These are phyloP conservation scores for Keqinozyma sinolaborantium DNA, from an alignment of 1,139 yeast species.

Conservation along the genomic window DNA sequence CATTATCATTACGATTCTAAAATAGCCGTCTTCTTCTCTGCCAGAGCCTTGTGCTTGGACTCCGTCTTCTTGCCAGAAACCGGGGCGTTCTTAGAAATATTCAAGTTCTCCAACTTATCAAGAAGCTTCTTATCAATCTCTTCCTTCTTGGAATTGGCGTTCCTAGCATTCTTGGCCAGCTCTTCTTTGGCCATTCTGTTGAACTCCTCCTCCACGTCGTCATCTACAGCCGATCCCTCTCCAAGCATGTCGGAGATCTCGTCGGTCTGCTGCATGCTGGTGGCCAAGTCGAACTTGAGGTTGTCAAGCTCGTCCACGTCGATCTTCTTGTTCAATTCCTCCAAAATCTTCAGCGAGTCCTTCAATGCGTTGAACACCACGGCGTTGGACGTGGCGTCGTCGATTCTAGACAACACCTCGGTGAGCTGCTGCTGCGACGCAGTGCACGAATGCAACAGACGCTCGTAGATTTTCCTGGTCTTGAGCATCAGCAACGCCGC, in stretches of 20 bases:
- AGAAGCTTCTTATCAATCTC: slow-evolving; percentile 3
- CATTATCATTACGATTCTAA: no score
- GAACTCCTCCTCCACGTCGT: slow-evolving; percentile 31
- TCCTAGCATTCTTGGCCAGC: neutral
- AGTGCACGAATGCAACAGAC: slow-evolving; percentile 27
- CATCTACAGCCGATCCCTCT: slow-evolving; percentile 9
- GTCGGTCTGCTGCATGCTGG: slow-evolving; percentile 30
- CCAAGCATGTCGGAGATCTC: slow-evolving; percentile 33
- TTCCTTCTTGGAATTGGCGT: slow-evolving; percentile 2
- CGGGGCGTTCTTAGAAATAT: no score
- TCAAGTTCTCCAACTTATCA: slow-evolving; percentile 10
- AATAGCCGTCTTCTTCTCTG: no score
- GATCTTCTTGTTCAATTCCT: slow-evolving; percentile 26
- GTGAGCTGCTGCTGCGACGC: slow-evolving; percentile 33
- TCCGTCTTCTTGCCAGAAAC: neutral
- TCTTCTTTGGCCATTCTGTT: slow-evolving; percentile 8
- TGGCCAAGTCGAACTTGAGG: slow-evolving; percentile 39
- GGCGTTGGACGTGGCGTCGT: slow-evolving; percentile 45
- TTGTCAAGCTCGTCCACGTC: slow-evolving; percentile 28
- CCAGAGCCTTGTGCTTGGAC: neutral
- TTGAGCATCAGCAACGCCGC: slow-evolving; percentile 7
- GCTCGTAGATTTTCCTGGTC: slow-evolving; percentile 10
- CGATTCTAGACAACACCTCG: slow-evolving; percentile 38
- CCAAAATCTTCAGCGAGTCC: slow-evolving; percentile 24
- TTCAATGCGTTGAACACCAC: slow-evolving; percentile 22